These are phyloP conservation scores for Pythium myriotylum DNA, from an alignment of 352 stramenopile genomes.

Conservation along the genomic window DNA sequence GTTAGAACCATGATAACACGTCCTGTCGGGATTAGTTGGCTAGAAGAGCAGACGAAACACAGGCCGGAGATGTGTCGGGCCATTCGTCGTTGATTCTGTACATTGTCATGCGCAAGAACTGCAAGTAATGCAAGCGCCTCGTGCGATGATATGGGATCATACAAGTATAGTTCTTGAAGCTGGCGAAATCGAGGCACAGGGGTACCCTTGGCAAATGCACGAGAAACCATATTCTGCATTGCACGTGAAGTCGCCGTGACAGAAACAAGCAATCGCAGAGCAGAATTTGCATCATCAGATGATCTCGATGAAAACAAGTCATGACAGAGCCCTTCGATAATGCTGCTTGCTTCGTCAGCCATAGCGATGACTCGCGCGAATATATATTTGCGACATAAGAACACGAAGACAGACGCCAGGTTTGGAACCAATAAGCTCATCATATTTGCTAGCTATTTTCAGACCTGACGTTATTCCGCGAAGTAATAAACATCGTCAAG, in stretches of 20 bases:
- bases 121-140: slow-evolving; percentile 34
- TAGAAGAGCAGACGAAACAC: not conserved
- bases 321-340: slow-evolving; percentile 14
- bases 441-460: not conserved
- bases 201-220: not conserved
- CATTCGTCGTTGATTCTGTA: slow-evolving; percentile 48
- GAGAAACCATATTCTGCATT: slow-evolving; percentile 10
- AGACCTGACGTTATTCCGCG: not conserved
- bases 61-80: slow-evolving; percentile 31
- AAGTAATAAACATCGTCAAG: slow-evolving; percentile 9
- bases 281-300: slow-evolving; percentile 6
- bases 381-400: too few relatives aligned
- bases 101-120: slow-evolving; percentile 35
- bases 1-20: slow-evolving; percentile 13
- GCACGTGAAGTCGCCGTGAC: slow-evolving; percentile 11
- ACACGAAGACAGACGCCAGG: not conserved
- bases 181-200: slow-evolving; percentile 4
- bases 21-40: not conserved
- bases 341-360: not conserved
- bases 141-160: slow-evolving; percentile 33
- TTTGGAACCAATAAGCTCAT: not conserved
- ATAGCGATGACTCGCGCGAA: not conserved
- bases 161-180: slow-evolving; percentile 27
- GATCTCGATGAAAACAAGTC: slow-evolving; percentile 19
- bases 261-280: slow-evolving; percentile 3